Base-by-base conservation (phyloP, 139 green algal genomes). In the Chlamydomonas urium region DNA sequence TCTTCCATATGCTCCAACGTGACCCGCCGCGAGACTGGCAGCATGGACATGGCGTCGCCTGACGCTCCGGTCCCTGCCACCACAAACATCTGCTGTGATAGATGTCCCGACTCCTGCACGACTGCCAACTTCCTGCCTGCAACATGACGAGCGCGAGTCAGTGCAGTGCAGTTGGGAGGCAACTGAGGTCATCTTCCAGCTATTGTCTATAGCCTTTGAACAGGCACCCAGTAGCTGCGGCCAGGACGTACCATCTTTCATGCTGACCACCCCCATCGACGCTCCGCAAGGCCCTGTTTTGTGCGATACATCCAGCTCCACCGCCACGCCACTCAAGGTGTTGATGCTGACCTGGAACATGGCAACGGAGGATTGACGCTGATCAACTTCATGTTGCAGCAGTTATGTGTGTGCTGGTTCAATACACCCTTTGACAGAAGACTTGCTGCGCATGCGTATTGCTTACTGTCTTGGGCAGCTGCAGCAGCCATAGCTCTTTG, bases 401-500 rank as follows among this genome's bases (percentile, higher is more conserved):
- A 28, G 6, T 1, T 57, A 5, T 26, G 1, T 19, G 34, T 1
- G 24, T 19, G 19, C 1, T n/a, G 1, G 4, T 26, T 10, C 8
- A 50, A 32, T 5, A 75, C 69, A n/a, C 58, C 34, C 3, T 2
- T 24, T 19, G 73, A 65, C 31, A 78, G 32, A 33, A 3, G 1
- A 2, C 2, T 45, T 1, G 26, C 17, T 26, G 1, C 29, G 34
- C 1, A 31, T 19, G 19, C 1, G 17, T 2, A 6, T 26, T 10
- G 21, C 69, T 47, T 5, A 75, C 69, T 31, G 57, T 45, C 3
- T 2, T 24, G 33, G 73, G 73, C 31, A 78, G 32, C 65, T 78
- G 73, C 17, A 78, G 68, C 8, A 78, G 56, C 73, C 73, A 78
- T 4, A 78, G 53, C 73, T 78, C 73, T 33, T 69, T 32, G 14